Conservation (phyloP, 2,329 filamentous ascomycete species). For the Trichoderma lentiforme region DNA sequence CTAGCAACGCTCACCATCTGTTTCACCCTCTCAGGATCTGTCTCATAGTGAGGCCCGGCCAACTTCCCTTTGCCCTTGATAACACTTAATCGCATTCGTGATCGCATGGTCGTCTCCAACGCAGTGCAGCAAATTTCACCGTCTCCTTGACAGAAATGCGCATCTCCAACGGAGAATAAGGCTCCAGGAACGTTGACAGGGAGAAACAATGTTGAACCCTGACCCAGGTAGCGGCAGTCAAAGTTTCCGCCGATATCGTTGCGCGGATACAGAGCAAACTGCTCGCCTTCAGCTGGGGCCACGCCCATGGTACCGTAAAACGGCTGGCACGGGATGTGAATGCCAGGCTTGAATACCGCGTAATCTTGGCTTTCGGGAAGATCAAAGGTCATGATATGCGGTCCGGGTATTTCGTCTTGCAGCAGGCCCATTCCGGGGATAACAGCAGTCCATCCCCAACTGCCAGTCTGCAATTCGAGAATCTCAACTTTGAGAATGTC, state of each 20-base stretch:
- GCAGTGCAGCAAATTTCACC: conserved; percentile 56
- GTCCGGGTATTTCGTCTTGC: conserved; percentile 44
- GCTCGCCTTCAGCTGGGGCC: conserved; percentile 44
- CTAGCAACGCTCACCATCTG: background rate
- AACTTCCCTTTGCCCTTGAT: conserved; percentile 46
- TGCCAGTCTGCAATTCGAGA: conserved; percentile 41
- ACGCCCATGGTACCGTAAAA: conserved; percentile 53
- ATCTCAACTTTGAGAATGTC: conserved; percentile 52
- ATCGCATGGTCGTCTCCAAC: conserved; percentile 52
- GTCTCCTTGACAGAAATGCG: conserved; percentile 53
- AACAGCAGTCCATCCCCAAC: conserved; percentile 51
- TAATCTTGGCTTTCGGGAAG: conserved; percentile 21
- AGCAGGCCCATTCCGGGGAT: conserved; percentile 50
- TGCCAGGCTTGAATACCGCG: conserved; percentile 45
- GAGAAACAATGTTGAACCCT: conserved; percentile 38
- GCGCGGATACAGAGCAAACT: conserved; percentile 49
- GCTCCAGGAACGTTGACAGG: background rate
- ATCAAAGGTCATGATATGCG: conserved; percentile 46
- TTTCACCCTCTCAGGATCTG: conserved; percentile 19
- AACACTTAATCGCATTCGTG: conserved; percentile 46
- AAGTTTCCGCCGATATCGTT: conserved; percentile 51
- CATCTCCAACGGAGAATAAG: conserved; percentile 33
- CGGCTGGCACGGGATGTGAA: conserved; percentile 47
- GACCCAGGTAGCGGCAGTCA: conserved; percentile 48
- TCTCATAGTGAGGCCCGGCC: conserved; percentile 47